phyloP scores from a whole-genome alignment of 1,284 basidiomycete species.

The Fomitopsis betulina region DNA sequence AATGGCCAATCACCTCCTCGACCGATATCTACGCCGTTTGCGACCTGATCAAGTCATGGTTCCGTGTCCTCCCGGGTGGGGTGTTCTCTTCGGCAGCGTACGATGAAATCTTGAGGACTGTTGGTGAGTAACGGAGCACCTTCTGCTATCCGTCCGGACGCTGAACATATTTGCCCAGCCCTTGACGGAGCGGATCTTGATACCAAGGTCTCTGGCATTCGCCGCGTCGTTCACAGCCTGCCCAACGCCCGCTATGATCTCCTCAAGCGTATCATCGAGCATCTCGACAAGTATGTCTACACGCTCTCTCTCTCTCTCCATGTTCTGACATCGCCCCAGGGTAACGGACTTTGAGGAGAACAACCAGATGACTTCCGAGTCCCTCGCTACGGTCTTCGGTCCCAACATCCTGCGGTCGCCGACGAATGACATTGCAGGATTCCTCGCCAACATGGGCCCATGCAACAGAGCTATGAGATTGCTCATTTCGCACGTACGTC shows the following conservation, averaged over 20 bases:
- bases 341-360: constrained; percentile 81
- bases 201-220: constrained; percentile 56
- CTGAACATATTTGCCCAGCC: not conserved
- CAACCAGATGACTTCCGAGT: constrained; percentile 83
- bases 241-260: constrained; percentile 72
- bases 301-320: not conserved
- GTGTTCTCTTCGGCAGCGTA: constrained; percentile 71
- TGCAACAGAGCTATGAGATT: constrained; percentile 74
- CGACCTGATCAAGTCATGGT: constrained; percentile 80
- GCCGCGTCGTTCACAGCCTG: constrained; percentile 60
- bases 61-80: constrained; percentile 74
- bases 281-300: constrained; percentile 70
- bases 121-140: constrained; percentile 43
- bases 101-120: constrained; percentile 61
- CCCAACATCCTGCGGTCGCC: constrained; percentile 71
- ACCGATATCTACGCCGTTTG: constrained; percentile 79
- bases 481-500: constrained; percentile 70
- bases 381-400: constrained; percentile 79
- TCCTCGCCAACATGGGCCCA: constrained; percentile 74
- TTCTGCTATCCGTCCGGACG: not conserved
- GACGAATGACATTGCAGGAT: constrained; percentile 68
- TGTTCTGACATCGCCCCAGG: constrained; percentile 32
- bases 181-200: constrained; percentile 40
- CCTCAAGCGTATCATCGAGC: constrained; percentile 70
- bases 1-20: constrained; percentile 49